Conservation (phyloP, 208 protist genomes). For the Herpetomonas tarakana region DNA sequence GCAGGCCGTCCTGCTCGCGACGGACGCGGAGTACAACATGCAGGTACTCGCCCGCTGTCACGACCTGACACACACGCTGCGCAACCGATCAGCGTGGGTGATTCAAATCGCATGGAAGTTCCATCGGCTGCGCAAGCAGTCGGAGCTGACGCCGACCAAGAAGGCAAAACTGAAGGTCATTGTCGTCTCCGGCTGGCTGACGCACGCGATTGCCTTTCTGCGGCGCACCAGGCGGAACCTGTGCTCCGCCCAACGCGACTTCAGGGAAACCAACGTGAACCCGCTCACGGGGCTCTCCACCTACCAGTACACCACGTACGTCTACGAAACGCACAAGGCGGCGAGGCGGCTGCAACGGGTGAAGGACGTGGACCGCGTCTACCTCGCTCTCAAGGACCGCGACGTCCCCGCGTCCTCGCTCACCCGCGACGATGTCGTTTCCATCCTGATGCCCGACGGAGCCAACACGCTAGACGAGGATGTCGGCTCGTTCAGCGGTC, state of each 20-base stretch:
- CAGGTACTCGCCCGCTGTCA: constrained; percentile 46
- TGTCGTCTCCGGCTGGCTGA: constrained; percentile 30
- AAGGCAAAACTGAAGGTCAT: constrained; percentile 27
- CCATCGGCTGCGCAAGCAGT: constrained; percentile 24
- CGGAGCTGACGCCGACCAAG: constrained; percentile 11
- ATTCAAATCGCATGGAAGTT: constrained; percentile 58
- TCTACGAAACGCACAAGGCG: constrained; percentile 26
- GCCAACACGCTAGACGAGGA: constrained; percentile 19
- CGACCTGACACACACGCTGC: constrained; percentile 38
- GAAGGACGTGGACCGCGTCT: constrained; percentile 57
- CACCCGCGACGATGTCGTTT: constrained; percentile 45
- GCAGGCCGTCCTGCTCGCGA: constrained; percentile 23
- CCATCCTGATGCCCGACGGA: constrained; percentile 31
- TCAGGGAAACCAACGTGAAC: constrained; percentile 33
- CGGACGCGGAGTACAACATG: constrained; percentile 43
- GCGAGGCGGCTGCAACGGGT: constrained; percentile 50
- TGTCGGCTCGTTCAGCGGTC: not conserved
- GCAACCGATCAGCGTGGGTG: constrained; percentile 36
- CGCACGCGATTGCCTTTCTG: constrained; percentile 33
- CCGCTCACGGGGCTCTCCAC: constrained; percentile 43
- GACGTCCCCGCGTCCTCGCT: constrained; percentile 44
- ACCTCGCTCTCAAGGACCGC: constrained; percentile 37
- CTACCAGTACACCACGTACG: constrained; percentile 36
- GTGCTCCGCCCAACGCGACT: constrained; percentile 23
- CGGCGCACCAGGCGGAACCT: constrained; percentile 44